These are phyloP conservation scores for Ceratocystis huliohia DNA, from an alignment of 2,329 filamentous ascomycete genomes.

Conservation along the genomic window DNA sequence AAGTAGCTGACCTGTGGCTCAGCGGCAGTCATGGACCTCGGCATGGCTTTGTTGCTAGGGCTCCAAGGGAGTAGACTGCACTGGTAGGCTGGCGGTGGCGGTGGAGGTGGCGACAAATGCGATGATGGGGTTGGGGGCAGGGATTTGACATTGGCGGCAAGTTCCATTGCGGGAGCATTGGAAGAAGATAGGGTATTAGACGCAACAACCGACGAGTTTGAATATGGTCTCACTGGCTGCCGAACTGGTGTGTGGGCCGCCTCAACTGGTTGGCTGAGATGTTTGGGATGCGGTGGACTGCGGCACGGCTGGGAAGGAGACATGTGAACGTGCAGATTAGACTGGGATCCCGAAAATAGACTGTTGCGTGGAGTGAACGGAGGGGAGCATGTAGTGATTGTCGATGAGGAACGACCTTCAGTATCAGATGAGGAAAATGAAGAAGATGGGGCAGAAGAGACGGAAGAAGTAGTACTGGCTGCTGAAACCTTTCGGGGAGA, in stretches of 20 bases:
- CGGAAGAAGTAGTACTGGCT: background rate
- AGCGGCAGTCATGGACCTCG: background rate
- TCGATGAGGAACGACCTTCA: background rate
- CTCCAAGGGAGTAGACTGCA: constrained; percentile 10
- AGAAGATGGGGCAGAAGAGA: background rate
- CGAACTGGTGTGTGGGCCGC: background rate
- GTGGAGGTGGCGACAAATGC: background rate
- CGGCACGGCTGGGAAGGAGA: constrained; percentile 11
- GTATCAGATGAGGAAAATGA: background rate
- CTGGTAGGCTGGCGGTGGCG: constrained; percentile 9
- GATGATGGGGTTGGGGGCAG: background rate
- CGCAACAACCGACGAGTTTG: constrained; percentile 5
- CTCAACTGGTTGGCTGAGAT: constrained; percentile 17
- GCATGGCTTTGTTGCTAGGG: background rate
- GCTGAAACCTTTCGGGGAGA: background rate
- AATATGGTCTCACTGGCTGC: constrained; percentile 9
- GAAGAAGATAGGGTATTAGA: background rate
- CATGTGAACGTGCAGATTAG: constrained; percentile 11
- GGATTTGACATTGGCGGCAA: background rate
- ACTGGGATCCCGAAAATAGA: constrained; percentile 6
- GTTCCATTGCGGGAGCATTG: background rate
- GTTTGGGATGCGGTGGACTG: constrained; percentile 12
- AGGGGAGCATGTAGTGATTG: background rate
- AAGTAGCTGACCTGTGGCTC: constrained; percentile 17
- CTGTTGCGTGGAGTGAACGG: constrained; percentile 6